Evolutionary conservation across 345 rosid species (phyloP), one percentile per base, ranked within the genome.

Genomic region (Sisymbrium altissimum): DNA sequence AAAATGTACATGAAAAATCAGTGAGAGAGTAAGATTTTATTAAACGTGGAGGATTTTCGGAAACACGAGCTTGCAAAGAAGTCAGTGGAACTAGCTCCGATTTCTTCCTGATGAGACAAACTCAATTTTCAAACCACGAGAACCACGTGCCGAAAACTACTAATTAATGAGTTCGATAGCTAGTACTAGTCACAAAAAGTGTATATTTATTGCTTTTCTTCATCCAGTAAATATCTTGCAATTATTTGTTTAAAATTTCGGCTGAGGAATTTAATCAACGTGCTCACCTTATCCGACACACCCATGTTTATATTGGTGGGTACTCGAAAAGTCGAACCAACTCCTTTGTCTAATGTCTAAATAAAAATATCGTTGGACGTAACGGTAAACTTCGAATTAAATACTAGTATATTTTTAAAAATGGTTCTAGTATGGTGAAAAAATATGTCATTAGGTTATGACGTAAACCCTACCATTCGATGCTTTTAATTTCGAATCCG

Each of bases 231-330:
- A n/a, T 53, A 3, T 65, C 30, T 44, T 66, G 17, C 72, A 59
- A 27, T 35, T 17, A 66, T 39, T 39, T 48, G 43, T 48, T 67
- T 49, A 4, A 67, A 18, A 67, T 75, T 67, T 50, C 73, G 73
- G 68, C 73, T 59, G 30, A 39, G 17, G 46, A 23, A n/a, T 59
- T n/a, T 67, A 18, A 59, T 30, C 45, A 49, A 59, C 67, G 38
- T 66, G 62, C 25, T 67, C 68, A 38, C 30, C 68, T 40, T 49
- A 67, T 59, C 73, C 78, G 66, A 56, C 72, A 66, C 66, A 46
- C 57, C 14, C 52, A 48, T 46, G 8, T 58, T 38, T 66, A 25
- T 66, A 46, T 45, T 45, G 56, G 40, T 36, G 14, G 32, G 66
- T 73, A 23, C 40, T 35, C 38, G 14, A 50, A 23, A 23, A 50